Evolutionary conservation across 345 rosid species (phyloP), one percentile per base, ranked within the genome.

Genomic region (Combretum micranthum): DNA sequence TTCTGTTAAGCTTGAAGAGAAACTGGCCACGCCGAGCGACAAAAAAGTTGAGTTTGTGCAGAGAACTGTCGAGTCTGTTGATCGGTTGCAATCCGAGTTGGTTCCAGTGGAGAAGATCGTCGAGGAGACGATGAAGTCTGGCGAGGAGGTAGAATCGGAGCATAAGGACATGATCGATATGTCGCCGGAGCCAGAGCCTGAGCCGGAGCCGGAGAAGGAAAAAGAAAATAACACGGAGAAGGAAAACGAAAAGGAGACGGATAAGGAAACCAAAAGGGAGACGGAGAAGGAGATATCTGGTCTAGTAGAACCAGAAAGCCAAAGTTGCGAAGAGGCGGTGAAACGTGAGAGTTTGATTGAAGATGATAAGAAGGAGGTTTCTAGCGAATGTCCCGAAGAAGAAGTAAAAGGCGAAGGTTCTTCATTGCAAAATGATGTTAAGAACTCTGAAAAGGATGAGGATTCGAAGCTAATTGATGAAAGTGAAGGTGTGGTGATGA

Each of bases 21-120:
- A 57, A 69, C 46, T 77, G 64, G 50, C 59, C 17, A 15, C 68
- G 55, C 23, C 60, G 60, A 77, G 75, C 62, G 66, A 70, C 50
- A 68, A 19, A 17, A 53, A 53, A 65, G 79, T 72, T 3, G 66
- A 64, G 62, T 51, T 46, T 25, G 74, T 74, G 25, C 72, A 62
- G 52, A 64, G 62, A 52, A 64, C 42, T 43, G 63, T 52, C 20
- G 74, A 60, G 20, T 26, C 52, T 25, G 86, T 79, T 9, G 82
- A 80, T 62, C 72, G 66, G 50, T 73, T 81, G 54, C 69, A 20
- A 20, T 53, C 16, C 19, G 83, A 59, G 60, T 51, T 44, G 50
- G 65, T 37, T 60, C 68, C 37, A 47, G 59, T 45, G 25, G 65
- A 55, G 18, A 68, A 68, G 51, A 45, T 12, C 42, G 55, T 37